phyloP scores from a whole-genome alignment of 805 yeast genomes.

The Teunomyces funiuensis region DNA sequence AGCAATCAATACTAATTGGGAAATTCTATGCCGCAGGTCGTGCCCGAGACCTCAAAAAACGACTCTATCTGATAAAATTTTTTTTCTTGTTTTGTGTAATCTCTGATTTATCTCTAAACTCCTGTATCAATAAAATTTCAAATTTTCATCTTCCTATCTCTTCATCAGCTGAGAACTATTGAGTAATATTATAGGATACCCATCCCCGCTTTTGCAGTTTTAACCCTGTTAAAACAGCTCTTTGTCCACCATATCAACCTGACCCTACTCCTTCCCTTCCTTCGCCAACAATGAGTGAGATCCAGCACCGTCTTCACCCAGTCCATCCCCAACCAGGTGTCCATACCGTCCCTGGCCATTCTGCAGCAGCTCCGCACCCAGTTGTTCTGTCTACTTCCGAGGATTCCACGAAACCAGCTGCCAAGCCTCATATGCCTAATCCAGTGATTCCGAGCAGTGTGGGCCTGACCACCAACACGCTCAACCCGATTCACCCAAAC shows the following conservation, averaged over 20 bases:
- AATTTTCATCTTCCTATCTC: slow-evolving; percentile 2
- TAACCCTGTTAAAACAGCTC: too few species aligned
- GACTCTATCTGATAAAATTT: slow-evolving; percentile 1
- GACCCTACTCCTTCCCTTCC: neutral
- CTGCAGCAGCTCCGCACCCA: neutral
- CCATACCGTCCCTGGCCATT: neutral
- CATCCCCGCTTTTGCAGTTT: neutral
- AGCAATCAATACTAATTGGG: neutral
- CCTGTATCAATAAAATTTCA: slow-evolving; percentile 5
- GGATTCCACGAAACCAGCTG: neutral
- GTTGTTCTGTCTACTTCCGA: slow-evolving; percentile 3
- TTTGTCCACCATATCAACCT: neutral
- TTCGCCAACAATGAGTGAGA: slow-evolving; percentile 15
- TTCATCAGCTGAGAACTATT: slow-evolving; percentile 1
- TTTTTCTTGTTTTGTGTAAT: slow-evolving; percentile 3
- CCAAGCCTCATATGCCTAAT: neutral
- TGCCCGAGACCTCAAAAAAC: neutral
- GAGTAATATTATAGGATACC: neutral
- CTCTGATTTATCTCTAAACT: slow-evolving; percentile 5
- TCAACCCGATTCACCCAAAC: slow-evolving; percentile 52
- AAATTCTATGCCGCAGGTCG: slow-evolving; percentile 5
- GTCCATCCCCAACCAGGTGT: slow-evolving; percentile 10
- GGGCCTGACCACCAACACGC: neutral
- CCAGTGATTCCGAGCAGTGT: neutral
- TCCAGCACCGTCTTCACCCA: slow-evolving; percentile 19